Percentiles rank a stretch among this genome's conserved stretches.
These are phyloP conservation scores for Vitis amurensis DNA, from an alignment of 164 flowering plant genomes.

Conservation along the genomic window DNA sequence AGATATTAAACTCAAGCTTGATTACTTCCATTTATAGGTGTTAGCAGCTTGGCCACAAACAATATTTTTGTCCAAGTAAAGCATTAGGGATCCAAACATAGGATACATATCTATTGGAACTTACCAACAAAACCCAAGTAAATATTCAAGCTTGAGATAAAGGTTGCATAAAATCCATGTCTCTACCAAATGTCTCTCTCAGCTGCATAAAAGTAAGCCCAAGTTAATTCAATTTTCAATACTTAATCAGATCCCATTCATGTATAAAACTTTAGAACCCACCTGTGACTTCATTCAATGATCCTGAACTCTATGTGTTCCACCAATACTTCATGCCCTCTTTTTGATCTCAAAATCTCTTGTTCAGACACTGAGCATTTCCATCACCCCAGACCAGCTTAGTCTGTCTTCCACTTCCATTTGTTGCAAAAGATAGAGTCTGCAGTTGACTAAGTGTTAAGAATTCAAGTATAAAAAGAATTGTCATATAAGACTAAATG, in stretches of 20 bases:
- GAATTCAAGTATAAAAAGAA: constrained; percentile 4
- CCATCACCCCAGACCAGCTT: constrained; percentile 73
- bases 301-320: background rate
- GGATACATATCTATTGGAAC: background rate
- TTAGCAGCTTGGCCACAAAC: background rate
- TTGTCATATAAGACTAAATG: background rate
- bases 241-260: background rate
- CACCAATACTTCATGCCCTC: constrained; percentile 5
- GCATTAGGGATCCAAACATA: background rate
- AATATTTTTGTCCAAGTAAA: background rate
- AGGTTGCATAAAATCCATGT: background rate
- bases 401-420: constrained; percentile 68
- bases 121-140: background rate
- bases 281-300: constrained; percentile 9
- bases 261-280: background rate
- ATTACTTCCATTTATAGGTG: background rate
- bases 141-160: background rate
- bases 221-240: background rate
- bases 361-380: constrained; percentile 22
- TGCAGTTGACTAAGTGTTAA: constrained; percentile 30
- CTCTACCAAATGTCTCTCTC: background rate
- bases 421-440: constrained; percentile 62
- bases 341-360: constrained; percentile 21
- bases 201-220: background rate
- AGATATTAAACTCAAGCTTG: background rate